These are phyloP conservation scores for Podaxis sp. DNA, from an alignment of 768 basidiomycete species.

Conservation along the genomic window DNA sequence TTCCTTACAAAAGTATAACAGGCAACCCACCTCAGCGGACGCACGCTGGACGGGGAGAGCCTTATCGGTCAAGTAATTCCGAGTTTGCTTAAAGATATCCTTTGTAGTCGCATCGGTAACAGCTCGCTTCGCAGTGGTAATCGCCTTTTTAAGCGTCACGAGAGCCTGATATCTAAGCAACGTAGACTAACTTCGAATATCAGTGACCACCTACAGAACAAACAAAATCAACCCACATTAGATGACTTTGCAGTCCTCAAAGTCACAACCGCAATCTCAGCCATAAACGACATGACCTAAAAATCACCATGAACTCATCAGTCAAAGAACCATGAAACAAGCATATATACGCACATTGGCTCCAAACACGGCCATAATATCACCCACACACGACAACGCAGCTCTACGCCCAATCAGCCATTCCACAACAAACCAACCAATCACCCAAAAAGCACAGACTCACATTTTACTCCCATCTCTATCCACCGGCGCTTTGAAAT, in stretches of 20 bases:
- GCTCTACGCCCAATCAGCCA: slow-evolving; percentile 43
- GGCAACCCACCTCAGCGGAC: slow-evolving; percentile 61
- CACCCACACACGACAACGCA: slow-evolving; percentile 82
- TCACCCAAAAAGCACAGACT: slow-evolving; percentile 20
- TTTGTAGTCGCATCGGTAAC: slow-evolving; percentile 72
- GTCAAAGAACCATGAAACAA: background rate
- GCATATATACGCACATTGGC: slow-evolving; percentile 55
- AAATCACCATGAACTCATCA: background rate
- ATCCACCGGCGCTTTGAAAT: slow-evolving; percentile 56
- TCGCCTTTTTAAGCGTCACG: slow-evolving; percentile 68
- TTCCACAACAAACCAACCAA: background rate
- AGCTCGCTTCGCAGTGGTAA: slow-evolving; percentile 78
- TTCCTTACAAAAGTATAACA: background rate
- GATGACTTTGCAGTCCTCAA: slow-evolving; percentile 72
- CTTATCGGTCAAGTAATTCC: slow-evolving; percentile 72
- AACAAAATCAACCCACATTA: slow-evolving; percentile 43
- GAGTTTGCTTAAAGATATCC: slow-evolving; percentile 84
- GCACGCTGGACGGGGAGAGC: slow-evolving; percentile 82
- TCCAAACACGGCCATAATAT: slow-evolving; percentile 82
- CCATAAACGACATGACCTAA: slow-evolving; percentile 94
- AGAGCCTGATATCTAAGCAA: slow-evolving; percentile 82
- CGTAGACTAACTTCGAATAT: slow-evolving; percentile 48
- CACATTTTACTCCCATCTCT: slow-evolving; percentile 67
- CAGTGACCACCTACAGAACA: background rate
- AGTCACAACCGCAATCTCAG: slow-evolving; percentile 67